phyloP scores from a whole-genome alignment of 2,329 filamentous ascomycete genomes.

The Setomelanomma holmii region DNA sequence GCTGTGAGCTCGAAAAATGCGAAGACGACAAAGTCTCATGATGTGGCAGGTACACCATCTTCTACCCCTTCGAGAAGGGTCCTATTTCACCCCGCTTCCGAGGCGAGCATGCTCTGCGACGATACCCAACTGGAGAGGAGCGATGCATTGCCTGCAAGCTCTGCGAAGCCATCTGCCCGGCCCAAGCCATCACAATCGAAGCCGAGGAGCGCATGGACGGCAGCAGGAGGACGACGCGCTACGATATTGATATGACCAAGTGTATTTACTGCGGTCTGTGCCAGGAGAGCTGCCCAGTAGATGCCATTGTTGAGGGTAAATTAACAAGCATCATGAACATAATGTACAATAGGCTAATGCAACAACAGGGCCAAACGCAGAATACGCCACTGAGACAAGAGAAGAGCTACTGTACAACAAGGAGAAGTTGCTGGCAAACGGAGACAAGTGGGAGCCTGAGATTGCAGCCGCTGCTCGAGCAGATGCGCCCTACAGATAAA shows the following conservation, averaged over 20 bases:
- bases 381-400: slow-evolving; percentile 78
- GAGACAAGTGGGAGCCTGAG: slow-evolving; percentile 87
- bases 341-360: neutral
- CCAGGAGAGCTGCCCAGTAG: slow-evolving; percentile 98
- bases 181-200: slow-evolving; percentile 98
- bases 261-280: slow-evolving; percentile 99
- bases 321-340: slow-evolving; percentile 10
- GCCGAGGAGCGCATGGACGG: slow-evolving; percentile 97
- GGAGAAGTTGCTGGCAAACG: slow-evolving; percentile 85
- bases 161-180: slow-evolving; percentile 97
- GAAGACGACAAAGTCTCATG: slow-evolving; percentile 34
- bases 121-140: slow-evolving; percentile 97
- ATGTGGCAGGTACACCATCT: slow-evolving; percentile 84
- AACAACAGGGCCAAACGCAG: slow-evolving; percentile 68
- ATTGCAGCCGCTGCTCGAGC: slow-evolving; percentile 90
- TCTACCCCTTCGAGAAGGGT: slow-evolving; percentile 98
- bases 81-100: slow-evolving; percentile 98
- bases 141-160: slow-evolving; percentile 99
- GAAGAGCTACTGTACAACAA: slow-evolving; percentile 99
- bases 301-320: slow-evolving; percentile 83
- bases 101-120: slow-evolving; percentile 93
- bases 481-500: slow-evolving; percentile 75
- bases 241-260: slow-evolving; percentile 99
- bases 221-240: slow-evolving; percentile 91
- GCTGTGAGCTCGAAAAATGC: slow-evolving; percentile 5